These are phyloP conservation scores for Fusarium transvaalense DNA, from an alignment of 2,329 filamentous ascomycete genomes.

Conservation along the genomic window DNA sequence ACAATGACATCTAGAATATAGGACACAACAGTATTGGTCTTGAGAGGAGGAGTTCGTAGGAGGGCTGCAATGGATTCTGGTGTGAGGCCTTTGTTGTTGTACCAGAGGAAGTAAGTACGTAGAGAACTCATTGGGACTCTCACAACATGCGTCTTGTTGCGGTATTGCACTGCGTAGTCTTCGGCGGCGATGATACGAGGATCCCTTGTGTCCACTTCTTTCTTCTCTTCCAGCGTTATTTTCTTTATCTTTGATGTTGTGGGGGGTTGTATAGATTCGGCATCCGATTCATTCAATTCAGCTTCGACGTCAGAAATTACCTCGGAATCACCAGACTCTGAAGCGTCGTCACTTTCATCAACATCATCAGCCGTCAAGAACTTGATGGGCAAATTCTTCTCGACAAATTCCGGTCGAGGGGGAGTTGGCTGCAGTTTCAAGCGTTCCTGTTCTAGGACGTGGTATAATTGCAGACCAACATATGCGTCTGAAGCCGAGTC, in stretches of 20 bases:
- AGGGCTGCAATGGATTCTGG: constrained; percentile 65
- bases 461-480: constrained; percentile 78
- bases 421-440: constrained; percentile 76
- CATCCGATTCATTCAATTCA: neutral
- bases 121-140: constrained; percentile 55
- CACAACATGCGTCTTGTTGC: constrained; percentile 45
- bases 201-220: constrained; percentile 49
- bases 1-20: constrained; percentile 71
- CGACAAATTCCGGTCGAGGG: constrained; percentile 75
- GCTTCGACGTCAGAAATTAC: constrained; percentile 27
- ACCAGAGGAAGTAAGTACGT: constrained; percentile 75
- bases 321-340: constrained; percentile 46
- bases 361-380: constrained; percentile 53
- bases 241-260: neutral
- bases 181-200: constrained; percentile 60
- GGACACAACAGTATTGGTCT: constrained; percentile 64
- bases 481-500: constrained; percentile 88
- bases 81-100: constrained; percentile 62
- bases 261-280: constrained; percentile 1
- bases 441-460: constrained; percentile 77
- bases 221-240: neutral
- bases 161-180: constrained; percentile 54
- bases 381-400: constrained; percentile 73
- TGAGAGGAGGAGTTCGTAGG: constrained; percentile 71
- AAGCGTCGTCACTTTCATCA: constrained; percentile 51